Conservation (phyloP, 768 basidiomycete genomes). For the Leccinum boreale region DNA sequence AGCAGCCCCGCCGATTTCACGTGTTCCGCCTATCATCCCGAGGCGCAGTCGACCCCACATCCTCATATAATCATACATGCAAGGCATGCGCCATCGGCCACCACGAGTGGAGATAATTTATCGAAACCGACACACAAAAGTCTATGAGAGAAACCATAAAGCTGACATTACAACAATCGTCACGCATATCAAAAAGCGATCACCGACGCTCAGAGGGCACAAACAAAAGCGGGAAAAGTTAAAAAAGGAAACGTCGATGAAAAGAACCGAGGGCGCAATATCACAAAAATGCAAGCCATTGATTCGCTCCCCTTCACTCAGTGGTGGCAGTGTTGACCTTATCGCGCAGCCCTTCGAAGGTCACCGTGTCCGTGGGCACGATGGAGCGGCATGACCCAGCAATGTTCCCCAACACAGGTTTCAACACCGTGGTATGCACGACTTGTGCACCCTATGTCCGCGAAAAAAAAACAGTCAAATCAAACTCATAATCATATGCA, state of each 20-base stretch:
- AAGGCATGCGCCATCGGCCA: background rate
- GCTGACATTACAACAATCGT: slow-evolving; percentile 23
- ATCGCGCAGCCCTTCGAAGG: slow-evolving; percentile 45
- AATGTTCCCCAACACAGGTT: slow-evolving; percentile 74
- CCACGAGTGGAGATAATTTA: slow-evolving; percentile 4
- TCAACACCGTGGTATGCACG: slow-evolving; percentile 72
- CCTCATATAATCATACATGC: background rate
- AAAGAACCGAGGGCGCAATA: background rate
- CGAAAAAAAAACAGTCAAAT: background rate
- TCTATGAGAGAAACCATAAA: slow-evolving; percentile 21
- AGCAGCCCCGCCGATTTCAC: background rate
- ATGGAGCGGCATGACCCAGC: slow-evolving; percentile 41
- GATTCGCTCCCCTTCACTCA: slow-evolving; percentile 23
- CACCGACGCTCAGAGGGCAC: slow-evolving; percentile 8
- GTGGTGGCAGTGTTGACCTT: slow-evolving; percentile 39
- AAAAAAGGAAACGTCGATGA: background rate
- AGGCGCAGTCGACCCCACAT: background rate
- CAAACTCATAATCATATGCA: background rate
- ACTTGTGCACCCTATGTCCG: slow-evolving; percentile 75
- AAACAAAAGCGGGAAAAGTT: background rate
- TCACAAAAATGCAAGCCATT: background rate
- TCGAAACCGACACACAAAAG: slow-evolving; percentile 9
- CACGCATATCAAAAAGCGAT: slow-evolving; percentile 8
- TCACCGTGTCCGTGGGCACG: slow-evolving; percentile 49
- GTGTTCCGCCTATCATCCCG: background rate